phyloP scores from a whole-genome alignment of 306 rosid species.

The Cicer arietinum region DNA sequence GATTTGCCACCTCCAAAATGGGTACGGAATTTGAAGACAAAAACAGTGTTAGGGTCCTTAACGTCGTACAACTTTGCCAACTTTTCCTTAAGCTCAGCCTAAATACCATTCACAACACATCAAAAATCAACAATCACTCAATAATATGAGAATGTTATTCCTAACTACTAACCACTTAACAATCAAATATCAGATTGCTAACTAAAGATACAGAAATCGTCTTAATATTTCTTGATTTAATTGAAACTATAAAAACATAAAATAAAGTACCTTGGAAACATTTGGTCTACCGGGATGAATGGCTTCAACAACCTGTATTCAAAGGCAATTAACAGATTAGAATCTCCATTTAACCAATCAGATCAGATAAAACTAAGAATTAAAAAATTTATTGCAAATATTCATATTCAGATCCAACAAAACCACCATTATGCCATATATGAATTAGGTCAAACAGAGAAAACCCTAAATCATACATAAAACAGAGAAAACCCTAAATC shows the following conservation, averaged over 20 bases:
- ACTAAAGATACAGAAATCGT: background rate
- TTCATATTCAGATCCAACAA: constrained; percentile 9
- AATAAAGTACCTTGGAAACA: constrained; percentile 71
- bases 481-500: too few relatives aligned
- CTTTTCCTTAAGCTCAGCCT: constrained; percentile 97
- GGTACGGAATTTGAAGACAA: constrained; percentile 88
- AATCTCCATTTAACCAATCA: too few relatives aligned
- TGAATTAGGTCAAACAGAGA: too few relatives aligned
- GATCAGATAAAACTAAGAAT: background rate
- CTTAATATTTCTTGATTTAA: background rate
- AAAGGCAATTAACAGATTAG: background rate
- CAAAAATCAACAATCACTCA: background rate
- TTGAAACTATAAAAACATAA: background rate
- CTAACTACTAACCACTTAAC: background rate
- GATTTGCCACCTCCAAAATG: constrained; percentile 98
- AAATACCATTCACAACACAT: constrained; percentile 13
- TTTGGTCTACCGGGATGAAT: constrained; percentile 96
- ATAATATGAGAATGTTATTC: too few relatives aligned
- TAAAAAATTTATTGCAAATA: background rate
- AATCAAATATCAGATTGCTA: background rate
- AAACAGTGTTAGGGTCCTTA: constrained; percentile 79
- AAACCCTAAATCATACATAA: background rate
- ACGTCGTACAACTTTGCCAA: constrained; percentile 75
- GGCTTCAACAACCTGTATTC: constrained; percentile 70
- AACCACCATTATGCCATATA: too few relatives aligned